Conservation (phyloP, 805 yeast genomes). For the Saturnispora halmiae region DNA sequence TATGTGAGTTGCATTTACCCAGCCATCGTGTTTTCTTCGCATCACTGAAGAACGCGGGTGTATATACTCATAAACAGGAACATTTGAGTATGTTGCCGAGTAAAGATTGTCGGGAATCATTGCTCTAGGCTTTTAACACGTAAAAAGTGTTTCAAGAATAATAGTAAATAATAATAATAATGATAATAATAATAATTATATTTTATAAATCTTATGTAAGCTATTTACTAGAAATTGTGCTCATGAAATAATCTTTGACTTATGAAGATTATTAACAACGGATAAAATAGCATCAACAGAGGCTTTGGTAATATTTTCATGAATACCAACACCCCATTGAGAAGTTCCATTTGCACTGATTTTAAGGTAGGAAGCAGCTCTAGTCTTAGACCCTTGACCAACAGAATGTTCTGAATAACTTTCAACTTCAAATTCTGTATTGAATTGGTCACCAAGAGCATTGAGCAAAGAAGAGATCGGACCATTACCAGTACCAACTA, state of each 20-base stretch:
- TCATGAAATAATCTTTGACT: slow-evolving; percentile 13
- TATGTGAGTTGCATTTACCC: slow-evolving; percentile 94
- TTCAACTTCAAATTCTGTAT: slow-evolving; percentile 49
- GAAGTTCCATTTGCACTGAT: slow-evolving; percentile 20
- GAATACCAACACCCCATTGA: slow-evolving; percentile 88
- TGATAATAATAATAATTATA: neutral
- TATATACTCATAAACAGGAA: slow-evolving; percentile 73
- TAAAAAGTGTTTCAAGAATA: too few relatives aligned
- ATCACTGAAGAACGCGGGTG: slow-evolving; percentile 64
- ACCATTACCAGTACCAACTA: slow-evolving; percentile 64
- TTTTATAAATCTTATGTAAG: too few relatives aligned
- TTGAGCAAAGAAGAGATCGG: slow-evolving; percentile 67
- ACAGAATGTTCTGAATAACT: slow-evolving; percentile 66
- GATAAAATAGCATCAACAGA: slow-evolving; percentile 63
- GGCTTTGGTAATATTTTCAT: slow-evolving; percentile 84
- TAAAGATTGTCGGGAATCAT: slow-evolving; percentile 34
- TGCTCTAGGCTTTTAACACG: neutral
- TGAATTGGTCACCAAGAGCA: slow-evolving; percentile 47
- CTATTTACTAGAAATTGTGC: neutral
- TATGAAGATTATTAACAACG: slow-evolving; percentile 43
- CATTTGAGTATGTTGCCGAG: slow-evolving; percentile 72
- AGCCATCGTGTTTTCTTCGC: slow-evolving; percentile 68
- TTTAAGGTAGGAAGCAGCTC: slow-evolving; percentile 64
- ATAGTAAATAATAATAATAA: too few relatives aligned
- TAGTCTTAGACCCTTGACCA: slow-evolving; percentile 60